phyloP scores from a whole-genome alignment of 2,329 filamentous ascomycete genomes.

The Penicillium sp. region DNA sequence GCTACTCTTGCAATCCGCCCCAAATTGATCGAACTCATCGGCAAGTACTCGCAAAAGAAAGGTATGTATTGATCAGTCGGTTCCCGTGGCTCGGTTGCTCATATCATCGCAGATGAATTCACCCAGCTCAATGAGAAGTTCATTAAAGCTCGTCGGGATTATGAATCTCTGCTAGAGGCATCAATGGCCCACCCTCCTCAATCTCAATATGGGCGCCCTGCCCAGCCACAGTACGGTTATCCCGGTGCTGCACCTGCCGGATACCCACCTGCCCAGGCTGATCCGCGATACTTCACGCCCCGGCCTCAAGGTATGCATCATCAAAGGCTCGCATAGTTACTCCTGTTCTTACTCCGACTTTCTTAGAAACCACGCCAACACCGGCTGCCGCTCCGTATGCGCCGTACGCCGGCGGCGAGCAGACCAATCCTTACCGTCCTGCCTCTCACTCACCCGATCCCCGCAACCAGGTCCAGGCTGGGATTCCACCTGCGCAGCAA shows the following conservation, averaged over 20 bases:
- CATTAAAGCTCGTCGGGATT: slow-evolving; percentile 96
- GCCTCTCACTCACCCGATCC: slow-evolving; percentile 44
- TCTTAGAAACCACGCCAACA: slow-evolving; percentile 33
- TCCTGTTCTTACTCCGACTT: slow-evolving; percentile 2
- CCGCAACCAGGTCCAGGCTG: slow-evolving; percentile 36
- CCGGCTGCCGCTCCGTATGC: slow-evolving; percentile 50
- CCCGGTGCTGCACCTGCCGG: slow-evolving; percentile 32
- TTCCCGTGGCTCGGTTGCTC: slow-evolving; percentile 6
- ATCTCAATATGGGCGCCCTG: slow-evolving; percentile 69
- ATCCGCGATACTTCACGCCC: slow-evolving; percentile 70
- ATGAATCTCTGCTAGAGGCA: slow-evolving; percentile 90
- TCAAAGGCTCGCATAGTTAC: background rate
- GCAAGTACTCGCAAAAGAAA: slow-evolving; percentile 99
- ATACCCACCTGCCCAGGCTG: slow-evolving; percentile 51
- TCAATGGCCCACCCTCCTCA: slow-evolving; percentile 95
- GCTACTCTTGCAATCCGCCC: slow-evolving; percentile 91
- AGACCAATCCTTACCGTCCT: slow-evolving; percentile 43
- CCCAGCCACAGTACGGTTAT: slow-evolving; percentile 39
- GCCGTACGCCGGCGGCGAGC: slow-evolving; percentile 66
- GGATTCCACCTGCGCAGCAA: slow-evolving; percentile 38
- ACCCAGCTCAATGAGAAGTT: slow-evolving; percentile 99
- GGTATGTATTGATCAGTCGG: slow-evolving; percentile 54
- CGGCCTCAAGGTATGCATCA: slow-evolving; percentile 39
- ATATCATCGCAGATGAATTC: slow-evolving; percentile 73
- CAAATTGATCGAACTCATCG: slow-evolving; percentile 96